phyloP scores from a whole-genome alignment of 257 asterid species.

The Plectranthus barbatus region DNA sequence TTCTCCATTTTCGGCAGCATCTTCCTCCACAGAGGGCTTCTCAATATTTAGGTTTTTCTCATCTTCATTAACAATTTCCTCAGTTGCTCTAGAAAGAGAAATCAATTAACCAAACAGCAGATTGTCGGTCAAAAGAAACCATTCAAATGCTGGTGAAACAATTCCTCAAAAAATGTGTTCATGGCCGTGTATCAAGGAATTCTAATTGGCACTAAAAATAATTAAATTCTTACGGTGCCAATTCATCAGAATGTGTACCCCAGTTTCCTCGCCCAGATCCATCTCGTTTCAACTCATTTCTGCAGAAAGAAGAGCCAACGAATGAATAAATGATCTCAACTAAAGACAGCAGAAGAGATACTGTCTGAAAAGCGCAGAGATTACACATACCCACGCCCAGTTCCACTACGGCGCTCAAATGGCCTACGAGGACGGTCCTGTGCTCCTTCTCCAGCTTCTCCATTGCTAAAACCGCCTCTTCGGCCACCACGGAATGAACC shows the following conservation, averaged over 20 bases:
- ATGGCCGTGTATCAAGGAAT: background rate
- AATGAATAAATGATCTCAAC: background rate
- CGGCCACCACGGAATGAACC: slow-evolving; percentile 59
- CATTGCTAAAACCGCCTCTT: slow-evolving; percentile 59
- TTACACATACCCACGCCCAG: slow-evolving; percentile 57
- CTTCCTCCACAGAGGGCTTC: slow-evolving; percentile 49
- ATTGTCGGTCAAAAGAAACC: background rate
- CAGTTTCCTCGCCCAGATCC: slow-evolving; percentile 77
- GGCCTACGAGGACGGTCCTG: slow-evolving; percentile 45
- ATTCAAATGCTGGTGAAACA: background rate
- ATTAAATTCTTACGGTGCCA: slow-evolving; percentile 44
- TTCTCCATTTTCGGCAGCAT: slow-evolving; percentile 34
- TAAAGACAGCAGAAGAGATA: background rate
- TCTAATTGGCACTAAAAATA: background rate
- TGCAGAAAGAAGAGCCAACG: slow-evolving; percentile 3
- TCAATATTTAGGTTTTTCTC: slow-evolving; percentile 39
- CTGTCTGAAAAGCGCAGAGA: background rate
- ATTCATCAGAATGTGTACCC: slow-evolving; percentile 65
- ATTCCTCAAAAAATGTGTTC: too few relatives aligned
- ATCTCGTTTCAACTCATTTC: slow-evolving; percentile 59
- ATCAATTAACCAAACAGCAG: background rate
- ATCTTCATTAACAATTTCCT: too few relatives aligned
- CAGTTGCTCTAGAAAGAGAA: too few relatives aligned
- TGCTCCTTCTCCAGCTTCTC: slow-evolving; percentile 55
- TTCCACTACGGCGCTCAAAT: slow-evolving; percentile 69